Evolutionary conservation across 352 stramenopile genomes (phyloP).

Genomic region (Pythium dissimile): DNA sequence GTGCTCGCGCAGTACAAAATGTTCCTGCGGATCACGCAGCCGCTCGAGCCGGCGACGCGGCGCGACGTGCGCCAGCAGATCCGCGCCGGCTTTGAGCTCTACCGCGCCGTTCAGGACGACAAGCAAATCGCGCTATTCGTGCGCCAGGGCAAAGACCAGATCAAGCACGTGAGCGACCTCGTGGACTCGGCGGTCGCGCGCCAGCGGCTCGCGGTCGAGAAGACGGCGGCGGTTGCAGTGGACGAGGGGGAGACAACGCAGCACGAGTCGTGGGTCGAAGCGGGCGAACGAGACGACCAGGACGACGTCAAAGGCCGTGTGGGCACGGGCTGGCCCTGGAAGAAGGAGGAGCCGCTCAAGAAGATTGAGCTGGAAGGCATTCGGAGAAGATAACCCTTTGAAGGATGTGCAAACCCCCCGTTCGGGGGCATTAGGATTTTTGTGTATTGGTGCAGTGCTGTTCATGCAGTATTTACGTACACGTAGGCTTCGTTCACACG

Average conservation of each 20-base stretch:
- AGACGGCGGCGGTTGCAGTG: not conserved
- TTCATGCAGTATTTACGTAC: too few relatives aligned
- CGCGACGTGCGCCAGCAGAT: slow-evolving; percentile 62
- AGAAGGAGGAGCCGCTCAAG: slow-evolving; percentile 35
- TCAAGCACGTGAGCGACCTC: slow-evolving; percentile 67
- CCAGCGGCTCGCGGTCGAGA: slow-evolving; percentile 25
- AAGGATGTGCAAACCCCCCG: too few relatives aligned
- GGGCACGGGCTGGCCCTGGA: slow-evolving; percentile 64
- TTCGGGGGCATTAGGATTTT: too few relatives aligned
- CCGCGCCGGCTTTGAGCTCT: slow-evolving; percentile 51
- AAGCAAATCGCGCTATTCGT: slow-evolving; percentile 40
- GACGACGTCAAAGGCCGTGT: slow-evolving; percentile 58
- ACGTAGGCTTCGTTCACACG: too few relatives aligned
- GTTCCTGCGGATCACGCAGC: slow-evolving; percentile 57
- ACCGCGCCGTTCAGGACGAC: slow-evolving; percentile 50
- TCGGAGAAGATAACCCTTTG: slow-evolving; percentile 18
- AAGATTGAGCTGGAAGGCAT: slow-evolving; percentile 61
- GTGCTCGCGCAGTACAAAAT: slow-evolving; percentile 62
- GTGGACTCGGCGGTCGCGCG: slow-evolving; percentile 59
- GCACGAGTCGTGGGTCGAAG: slow-evolving; percentile 29
- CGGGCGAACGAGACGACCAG: slow-evolving; percentile 25
- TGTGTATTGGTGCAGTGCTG: too few relatives aligned
- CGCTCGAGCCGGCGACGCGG: slow-evolving; percentile 36
- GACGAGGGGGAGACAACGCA: slow-evolving; percentile 1
- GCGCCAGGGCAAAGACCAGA: slow-evolving; percentile 52